Percentiles rank a stretch among this genome's conserved stretches.
Conservation (phyloP, 371 early-diverging fungal genomes). For the Globomyces sp. region DNA sequence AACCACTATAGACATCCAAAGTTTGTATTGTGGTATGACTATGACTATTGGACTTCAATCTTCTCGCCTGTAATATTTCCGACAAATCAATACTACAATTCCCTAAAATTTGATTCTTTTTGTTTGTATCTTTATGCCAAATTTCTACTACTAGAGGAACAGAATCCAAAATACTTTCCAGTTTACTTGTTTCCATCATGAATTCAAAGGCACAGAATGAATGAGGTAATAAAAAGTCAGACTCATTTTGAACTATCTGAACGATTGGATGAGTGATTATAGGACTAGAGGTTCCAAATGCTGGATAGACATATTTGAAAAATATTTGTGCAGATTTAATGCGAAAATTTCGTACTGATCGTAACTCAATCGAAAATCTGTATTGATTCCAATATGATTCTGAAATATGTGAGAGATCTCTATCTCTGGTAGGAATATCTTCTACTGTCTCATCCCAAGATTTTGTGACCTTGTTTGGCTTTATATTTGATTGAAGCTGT, state of each 20-base stretch:
- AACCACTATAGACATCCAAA: slow-evolving; percentile 17
- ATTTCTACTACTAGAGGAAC: slow-evolving; percentile 44
- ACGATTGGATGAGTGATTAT: slow-evolving; percentile 37
- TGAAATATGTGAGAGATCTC: neutral
- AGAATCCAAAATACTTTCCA: slow-evolving; percentile 39
- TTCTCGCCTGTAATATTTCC: slow-evolving; percentile 12
- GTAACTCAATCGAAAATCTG: slow-evolving; percentile 50
- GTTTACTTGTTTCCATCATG: slow-evolving; percentile 38
- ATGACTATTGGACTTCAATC: neutral
- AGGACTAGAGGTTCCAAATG: slow-evolving; percentile 42
- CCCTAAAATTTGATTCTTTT: slow-evolving; percentile 32
- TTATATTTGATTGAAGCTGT: neutral
- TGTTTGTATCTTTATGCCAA: slow-evolving; percentile 31
- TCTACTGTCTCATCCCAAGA: neutral
- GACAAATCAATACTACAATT: slow-evolving; percentile 31
- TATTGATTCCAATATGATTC: slow-evolving; percentile 42
- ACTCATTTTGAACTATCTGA: slow-evolving; percentile 9
- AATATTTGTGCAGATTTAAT: slow-evolving; percentile 25
- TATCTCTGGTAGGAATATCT: neutral
- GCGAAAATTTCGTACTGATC: slow-evolving; percentile 35
- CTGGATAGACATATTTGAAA: slow-evolving; percentile 36
- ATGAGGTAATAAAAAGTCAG: slow-evolving; percentile 35
- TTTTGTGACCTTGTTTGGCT: neutral
- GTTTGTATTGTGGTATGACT: slow-evolving; percentile 17
- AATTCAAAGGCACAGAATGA: slow-evolving; percentile 50